A percentile compares a stretch with the other conserved stretches of the same genome.
These are phyloP conservation scores for Lichtheimia hyalospora DNA, from an alignment of 371 early-diverging fungal species.

Conservation along the genomic window DNA sequence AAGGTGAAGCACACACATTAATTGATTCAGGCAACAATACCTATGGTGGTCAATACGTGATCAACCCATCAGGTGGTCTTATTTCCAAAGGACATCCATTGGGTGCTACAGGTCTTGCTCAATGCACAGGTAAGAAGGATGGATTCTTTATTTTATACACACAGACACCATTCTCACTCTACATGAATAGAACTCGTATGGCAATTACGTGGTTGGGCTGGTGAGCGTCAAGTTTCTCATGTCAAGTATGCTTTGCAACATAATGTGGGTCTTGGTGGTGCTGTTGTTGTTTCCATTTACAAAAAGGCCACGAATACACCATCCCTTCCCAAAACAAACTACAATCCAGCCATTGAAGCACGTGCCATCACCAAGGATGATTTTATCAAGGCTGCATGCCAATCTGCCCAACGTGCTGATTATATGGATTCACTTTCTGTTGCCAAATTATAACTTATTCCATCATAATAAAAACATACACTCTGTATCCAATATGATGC, in stretches of 20 bases:
- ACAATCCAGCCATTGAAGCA: conserved; percentile 72
- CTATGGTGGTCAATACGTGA: conserved; percentile 65
- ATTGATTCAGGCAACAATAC: conserved; percentile 59
- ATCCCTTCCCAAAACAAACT: conserved; percentile 60
- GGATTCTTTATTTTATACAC: too few species aligned
- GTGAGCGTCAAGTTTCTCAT: conserved; percentile 72
- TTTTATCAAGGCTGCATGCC: conserved; percentile 55
- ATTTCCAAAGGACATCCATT: conserved; percentile 85
- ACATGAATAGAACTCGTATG: conserved; percentile 48
- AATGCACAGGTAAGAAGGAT: conserved; percentile 61
- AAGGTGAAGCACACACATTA: conserved; percentile 66
- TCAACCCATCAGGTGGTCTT: conserved; percentile 81
- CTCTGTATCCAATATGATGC: too few species aligned
- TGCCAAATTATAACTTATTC: conserved; percentile 32
- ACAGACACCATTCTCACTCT: background rate
- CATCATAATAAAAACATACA: background rate
- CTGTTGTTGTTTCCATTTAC: conserved; percentile 73
- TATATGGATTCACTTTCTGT: conserved; percentile 22
- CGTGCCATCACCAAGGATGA: conserved; percentile 61
- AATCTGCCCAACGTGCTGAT: conserved; percentile 43
- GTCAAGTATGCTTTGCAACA: conserved; percentile 73
- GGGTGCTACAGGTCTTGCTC: conserved; percentile 82
- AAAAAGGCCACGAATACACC: conserved; percentile 51
- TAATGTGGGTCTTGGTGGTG: conserved; percentile 82
- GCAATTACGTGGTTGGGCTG: conserved; percentile 76